phyloP scores from a whole-genome alignment of 768 basidiomycete species.

The Sarcomyxa edulis region DNA sequence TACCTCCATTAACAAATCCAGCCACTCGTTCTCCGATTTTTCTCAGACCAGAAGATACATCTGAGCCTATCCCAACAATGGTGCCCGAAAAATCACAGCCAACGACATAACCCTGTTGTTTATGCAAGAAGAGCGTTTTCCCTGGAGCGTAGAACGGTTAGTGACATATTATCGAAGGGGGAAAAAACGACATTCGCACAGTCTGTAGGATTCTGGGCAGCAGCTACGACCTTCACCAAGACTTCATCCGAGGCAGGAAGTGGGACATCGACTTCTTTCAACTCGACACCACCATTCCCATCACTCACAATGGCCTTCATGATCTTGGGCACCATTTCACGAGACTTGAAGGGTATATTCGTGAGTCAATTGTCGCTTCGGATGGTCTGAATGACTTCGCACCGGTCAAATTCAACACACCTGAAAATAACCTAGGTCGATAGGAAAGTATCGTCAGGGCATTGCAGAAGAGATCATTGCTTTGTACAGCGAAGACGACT shows the following conservation, averaged over 20 bases:
- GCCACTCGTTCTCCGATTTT: constrained; percentile 16
- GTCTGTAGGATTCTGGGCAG: constrained; percentile 20
- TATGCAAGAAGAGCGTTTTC: constrained; percentile 12
- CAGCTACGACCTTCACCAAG: constrained; percentile 17
- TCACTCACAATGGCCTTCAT: constrained; percentile 18
- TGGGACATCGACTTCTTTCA: constrained; percentile 12
- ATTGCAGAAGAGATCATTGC: too few species aligned
- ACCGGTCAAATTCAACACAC: too few species aligned
- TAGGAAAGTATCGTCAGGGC: too few species aligned
- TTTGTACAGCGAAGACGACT: too few species aligned
- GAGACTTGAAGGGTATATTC: too few species aligned
- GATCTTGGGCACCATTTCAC: too few species aligned
- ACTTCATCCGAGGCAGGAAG: constrained; percentile 11
- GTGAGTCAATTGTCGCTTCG: too few species aligned
- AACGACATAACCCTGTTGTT: constrained; percentile 13
- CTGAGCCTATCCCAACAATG: constrained; percentile 13
- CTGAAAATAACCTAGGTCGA: too few species aligned
- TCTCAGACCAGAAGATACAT: constrained; percentile 9
- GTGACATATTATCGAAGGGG: background rate
- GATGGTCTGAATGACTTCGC: too few species aligned
- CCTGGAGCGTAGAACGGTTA: too few species aligned
- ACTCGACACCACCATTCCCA: constrained; percentile 13
- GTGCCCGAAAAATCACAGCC: constrained; percentile 20
- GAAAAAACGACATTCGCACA: constrained; percentile 7
- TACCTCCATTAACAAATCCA: constrained; percentile 16